Evolutionary conservation across 305 asterid species (phyloP).

Genomic region (Andrographis paniculata): DNA sequence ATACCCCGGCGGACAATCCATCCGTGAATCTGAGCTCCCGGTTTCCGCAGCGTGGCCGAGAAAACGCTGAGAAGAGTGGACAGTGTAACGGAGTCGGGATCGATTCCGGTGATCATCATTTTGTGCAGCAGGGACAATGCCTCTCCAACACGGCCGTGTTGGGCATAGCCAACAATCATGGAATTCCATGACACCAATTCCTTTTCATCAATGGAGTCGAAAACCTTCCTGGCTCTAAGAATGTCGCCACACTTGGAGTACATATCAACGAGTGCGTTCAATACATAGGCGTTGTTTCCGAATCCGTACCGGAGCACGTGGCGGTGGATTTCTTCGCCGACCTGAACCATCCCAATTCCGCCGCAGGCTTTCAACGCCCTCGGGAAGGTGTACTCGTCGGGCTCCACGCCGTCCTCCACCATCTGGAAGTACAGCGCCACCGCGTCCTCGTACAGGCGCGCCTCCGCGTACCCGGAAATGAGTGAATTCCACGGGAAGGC

Average conservation of each 20-base stretch:
- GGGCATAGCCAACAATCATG: constrained; percentile 54
- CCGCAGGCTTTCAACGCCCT: constrained; percentile 84
- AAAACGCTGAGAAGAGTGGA: constrained; percentile 43
- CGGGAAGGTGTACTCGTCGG: constrained; percentile 77
- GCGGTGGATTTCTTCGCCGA: constrained; percentile 84
- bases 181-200: constrained; percentile 85
- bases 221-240: constrained; percentile 49
- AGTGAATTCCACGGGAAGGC: constrained; percentile 89
- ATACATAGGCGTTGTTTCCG: constrained; percentile 46
- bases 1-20: constrained; percentile 56
- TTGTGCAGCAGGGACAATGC: constrained; percentile 29
- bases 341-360: constrained; percentile 56
- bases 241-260: constrained; percentile 90
- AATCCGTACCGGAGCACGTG: constrained; percentile 58
- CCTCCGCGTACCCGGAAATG: constrained; percentile 66
- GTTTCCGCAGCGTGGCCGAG: constrained; percentile 14
- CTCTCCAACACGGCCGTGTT: constrained; percentile 53
- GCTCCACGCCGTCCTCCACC: constrained; percentile 83
- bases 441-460: constrained; percentile 65
- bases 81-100: constrained; percentile 54
- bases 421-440: constrained; percentile 83
- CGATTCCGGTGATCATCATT: constrained; percentile 40
- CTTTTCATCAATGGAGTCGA: constrained; percentile 35
- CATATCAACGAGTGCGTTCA: constrained; percentile 70
- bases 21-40: constrained; percentile 64